Evolutionary conservation across 2,329 filamentous ascomycete genomes (phyloP), one percentile per base, ranked within the genome.

Genomic region (Bisporella sp.): DNA sequence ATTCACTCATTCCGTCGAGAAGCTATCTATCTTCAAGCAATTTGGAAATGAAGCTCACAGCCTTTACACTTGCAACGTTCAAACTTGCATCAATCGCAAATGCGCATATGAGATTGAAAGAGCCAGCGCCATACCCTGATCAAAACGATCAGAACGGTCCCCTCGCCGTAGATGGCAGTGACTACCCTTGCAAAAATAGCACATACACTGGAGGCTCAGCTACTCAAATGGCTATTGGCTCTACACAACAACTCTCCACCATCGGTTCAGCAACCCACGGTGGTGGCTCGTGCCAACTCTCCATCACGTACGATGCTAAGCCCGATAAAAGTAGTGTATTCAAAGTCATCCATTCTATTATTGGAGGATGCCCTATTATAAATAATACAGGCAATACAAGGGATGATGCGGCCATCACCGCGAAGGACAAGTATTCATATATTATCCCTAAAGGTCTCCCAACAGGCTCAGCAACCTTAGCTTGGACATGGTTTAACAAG

Each of bases 401-500:
- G 0, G 70, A 72, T 3, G 66, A 75, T 46, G 66, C 80, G 5
- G 58, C 61, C 2, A 66, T 67, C 0, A 54, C 54, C 0, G 71
- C 76, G 37, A 76, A 81, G 0, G 76, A 76, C 62, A 73, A 69
- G 0, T 93, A 87, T 68, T 71, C 79, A 31, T 95, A 84, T 70
- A 78, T 71, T 0, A 81, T 96, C 5, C 92, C 91, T 0, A 66
- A 75, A 0, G 79, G 83, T 28, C 76, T 96, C 44, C 80, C 84
- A 7, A 72, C 83, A 1, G 92, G 92, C 4, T 78, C 90, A 40
- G 91, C 87, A 30, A 87, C 84, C 0, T 74, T 97, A 5, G 89
- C 89, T 0, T 97, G 91, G 90, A 89, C 89, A 0, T 97, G 93
- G 93, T 82, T 95, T 69, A 97, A 97, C 74, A 86, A 85, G 53